Evolutionary conservation across 768 basidiomycete species (phyloP).

Genomic region (Panaeolus cyanescens): DNA sequence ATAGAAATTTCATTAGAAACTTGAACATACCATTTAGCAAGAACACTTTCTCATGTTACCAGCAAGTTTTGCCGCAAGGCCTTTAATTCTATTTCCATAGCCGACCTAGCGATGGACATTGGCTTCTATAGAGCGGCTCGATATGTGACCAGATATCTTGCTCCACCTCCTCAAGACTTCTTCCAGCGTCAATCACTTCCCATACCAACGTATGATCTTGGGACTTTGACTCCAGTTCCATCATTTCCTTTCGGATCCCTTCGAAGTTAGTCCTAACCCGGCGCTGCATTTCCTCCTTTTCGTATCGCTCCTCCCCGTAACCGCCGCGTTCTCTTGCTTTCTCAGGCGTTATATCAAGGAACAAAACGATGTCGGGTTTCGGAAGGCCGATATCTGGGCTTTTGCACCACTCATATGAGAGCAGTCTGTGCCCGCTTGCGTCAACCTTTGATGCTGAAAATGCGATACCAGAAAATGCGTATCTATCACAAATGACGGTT

Average conservation of each 20-base stretch:
- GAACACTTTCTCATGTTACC: no score
- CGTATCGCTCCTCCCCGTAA: constrained; percentile 88
- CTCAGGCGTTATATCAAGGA: constrained; percentile 80
- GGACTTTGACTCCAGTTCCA: constrained; percentile 6
- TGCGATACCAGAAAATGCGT: constrained; percentile 95
- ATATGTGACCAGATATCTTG: constrained; percentile 57
- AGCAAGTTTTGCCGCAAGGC: background rate
- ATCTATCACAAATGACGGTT: constrained; percentile 86
- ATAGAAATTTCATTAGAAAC: background rate
- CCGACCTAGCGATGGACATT: background rate
- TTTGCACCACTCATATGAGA: constrained; percentile 83
- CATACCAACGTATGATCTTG: constrained; percentile 33
- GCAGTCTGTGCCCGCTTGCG: constrained; percentile 25
- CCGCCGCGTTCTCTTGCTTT: constrained; percentile 70
- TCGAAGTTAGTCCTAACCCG: constrained; percentile 63
- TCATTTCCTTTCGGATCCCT: constrained; percentile 56
- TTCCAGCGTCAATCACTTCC: constrained; percentile 63
- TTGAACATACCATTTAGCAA: background rate
- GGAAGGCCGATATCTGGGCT: constrained; percentile 88
- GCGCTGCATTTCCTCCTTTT: constrained; percentile 74
- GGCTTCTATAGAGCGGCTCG: constrained; percentile 31
- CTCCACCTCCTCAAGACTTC: constrained; percentile 48
- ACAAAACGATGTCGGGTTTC: constrained; percentile 84
- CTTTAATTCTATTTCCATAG: background rate
- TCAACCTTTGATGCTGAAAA: constrained; percentile 69